Percentiles rank a stretch among this genome's conserved stretches.
Conservation (phyloP, 116 monocot genomes). For the Thalassia testudinum region DNA sequence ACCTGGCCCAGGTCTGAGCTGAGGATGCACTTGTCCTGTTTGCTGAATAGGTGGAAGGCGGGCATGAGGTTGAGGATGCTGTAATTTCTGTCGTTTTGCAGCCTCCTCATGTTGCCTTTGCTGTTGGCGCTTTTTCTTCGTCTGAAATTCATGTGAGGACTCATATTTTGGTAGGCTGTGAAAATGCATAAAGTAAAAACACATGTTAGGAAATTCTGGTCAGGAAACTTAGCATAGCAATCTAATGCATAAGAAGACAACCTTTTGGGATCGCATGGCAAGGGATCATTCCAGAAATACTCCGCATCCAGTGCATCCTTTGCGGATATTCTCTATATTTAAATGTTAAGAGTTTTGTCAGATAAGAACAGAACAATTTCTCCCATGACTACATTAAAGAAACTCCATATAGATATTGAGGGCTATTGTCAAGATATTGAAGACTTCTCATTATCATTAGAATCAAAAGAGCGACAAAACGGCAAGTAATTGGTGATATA, state of each 20-base stretch:
- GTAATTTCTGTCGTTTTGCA: slow-evolving; percentile 74
- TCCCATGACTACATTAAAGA: too few relatives aligned
- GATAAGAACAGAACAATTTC: too few relatives aligned
- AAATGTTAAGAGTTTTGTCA: neutral
- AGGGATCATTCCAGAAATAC: slow-evolving; percentile 92
- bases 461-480: too few relatives aligned
- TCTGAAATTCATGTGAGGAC: slow-evolving; percentile 94
- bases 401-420: neutral
- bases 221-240: neutral
- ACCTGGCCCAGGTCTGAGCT: slow-evolving; percentile 48
- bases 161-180: slow-evolving; percentile 91
- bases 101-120: slow-evolving; percentile 85
- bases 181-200: neutral
- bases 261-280: slow-evolving; percentile 98
- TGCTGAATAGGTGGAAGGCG: slow-evolving; percentile 89
- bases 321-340: slow-evolving; percentile 74
- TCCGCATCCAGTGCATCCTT: slow-evolving; percentile 96
- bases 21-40: slow-evolving; percentile 47
- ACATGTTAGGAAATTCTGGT: neutral
- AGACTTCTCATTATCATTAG: too few relatives aligned
- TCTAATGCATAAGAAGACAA: neutral
- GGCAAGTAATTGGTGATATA: too few relatives aligned
- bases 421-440: too few relatives aligned
- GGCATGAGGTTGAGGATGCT: slow-evolving; percentile 83
- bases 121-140: slow-evolving; percentile 91